Evolutionary conservation across 129 eudicot species (phyloP).

Genomic region (Ambrosia trifida): DNA sequence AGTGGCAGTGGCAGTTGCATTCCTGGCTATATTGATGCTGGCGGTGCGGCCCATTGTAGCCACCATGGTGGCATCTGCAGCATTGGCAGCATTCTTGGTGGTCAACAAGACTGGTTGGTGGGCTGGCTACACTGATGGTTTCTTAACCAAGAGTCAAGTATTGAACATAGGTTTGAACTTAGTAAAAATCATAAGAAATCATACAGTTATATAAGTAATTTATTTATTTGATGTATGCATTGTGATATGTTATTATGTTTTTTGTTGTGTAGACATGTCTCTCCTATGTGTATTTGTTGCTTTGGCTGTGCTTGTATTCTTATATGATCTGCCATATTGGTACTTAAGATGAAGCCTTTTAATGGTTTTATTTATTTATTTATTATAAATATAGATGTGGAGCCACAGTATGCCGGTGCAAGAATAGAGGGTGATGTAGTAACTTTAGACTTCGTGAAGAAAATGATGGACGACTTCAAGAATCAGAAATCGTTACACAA

Average conservation of each 20-base stretch:
- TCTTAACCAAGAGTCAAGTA: constrained; percentile 60
- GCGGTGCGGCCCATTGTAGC: constrained; percentile 62
- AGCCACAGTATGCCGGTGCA: constrained; percentile 94
- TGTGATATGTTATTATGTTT: too few species aligned
- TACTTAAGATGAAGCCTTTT: not conserved
- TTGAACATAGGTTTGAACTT: constrained; percentile 71
- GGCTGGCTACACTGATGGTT: constrained; percentile 56
- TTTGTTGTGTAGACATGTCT: not conserved
- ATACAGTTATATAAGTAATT: constrained; percentile 10
- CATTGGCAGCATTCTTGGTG: constrained; percentile 50
- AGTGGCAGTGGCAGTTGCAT: constrained; percentile 51
- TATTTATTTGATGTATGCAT: constrained; percentile 12
- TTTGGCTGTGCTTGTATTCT: not conserved
- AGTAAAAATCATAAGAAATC: constrained; percentile 27
- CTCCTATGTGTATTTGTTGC: constrained; percentile 12
- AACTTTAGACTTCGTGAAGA: constrained; percentile 86
- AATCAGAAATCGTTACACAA: constrained; percentile 81
- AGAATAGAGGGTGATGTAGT: constrained; percentile 84
- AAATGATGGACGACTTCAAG: constrained; percentile 97
- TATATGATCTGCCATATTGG: not conserved
- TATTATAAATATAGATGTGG: constrained; percentile 61
- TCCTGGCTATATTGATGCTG: constrained; percentile 64
- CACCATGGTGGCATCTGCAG: constrained; percentile 67
- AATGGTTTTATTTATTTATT: not conserved
- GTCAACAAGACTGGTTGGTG: constrained; percentile 51